These are phyloP conservation scores for Vitis hybrid DNA, from an alignment of 177 flowering plant species.

Conservation along the genomic window DNA sequence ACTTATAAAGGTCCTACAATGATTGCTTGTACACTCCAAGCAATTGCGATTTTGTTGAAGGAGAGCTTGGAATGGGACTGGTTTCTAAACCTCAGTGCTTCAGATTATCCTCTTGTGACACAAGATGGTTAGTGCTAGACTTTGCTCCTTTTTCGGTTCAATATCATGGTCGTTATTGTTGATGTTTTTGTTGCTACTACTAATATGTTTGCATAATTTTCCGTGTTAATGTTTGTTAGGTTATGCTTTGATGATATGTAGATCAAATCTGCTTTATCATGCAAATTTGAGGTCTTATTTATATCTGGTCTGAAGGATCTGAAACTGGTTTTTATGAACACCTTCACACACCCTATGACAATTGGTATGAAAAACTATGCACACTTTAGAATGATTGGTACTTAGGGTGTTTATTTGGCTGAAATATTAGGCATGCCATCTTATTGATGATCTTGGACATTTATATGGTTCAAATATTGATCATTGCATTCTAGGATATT, in stretches of 20 bases:
- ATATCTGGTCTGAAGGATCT: too few species aligned
- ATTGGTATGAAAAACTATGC: background rate
- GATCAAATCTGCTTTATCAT: too few species aligned
- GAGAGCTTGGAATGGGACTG: constrained; percentile 89
- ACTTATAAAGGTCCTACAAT: constrained; percentile 97
- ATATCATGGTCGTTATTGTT: background rate
- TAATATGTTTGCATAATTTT: background rate
- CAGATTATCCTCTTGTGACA: constrained; percentile 96
- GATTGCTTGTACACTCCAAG: constrained; percentile 97
- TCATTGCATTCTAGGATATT: background rate
- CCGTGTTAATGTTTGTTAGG: background rate
- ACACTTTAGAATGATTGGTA: background rate
- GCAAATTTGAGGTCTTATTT: too few species aligned
- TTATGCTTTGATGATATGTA: background rate
- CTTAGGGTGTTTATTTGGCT: background rate
- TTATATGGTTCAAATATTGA: background rate
- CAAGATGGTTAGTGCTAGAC: constrained; percentile 80
- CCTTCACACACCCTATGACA: background rate
- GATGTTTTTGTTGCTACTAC: background rate
- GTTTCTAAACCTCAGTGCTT: constrained; percentile 97
- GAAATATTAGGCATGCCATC: background rate
- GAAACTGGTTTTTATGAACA: background rate
- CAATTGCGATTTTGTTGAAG: constrained; percentile 79
- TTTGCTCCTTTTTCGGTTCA: background rate
- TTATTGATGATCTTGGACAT: background rate